These are phyloP conservation scores for Fusarium gaditjirri DNA, from an alignment of 2,329 filamentous ascomycete species.

Conservation along the genomic window DNA sequence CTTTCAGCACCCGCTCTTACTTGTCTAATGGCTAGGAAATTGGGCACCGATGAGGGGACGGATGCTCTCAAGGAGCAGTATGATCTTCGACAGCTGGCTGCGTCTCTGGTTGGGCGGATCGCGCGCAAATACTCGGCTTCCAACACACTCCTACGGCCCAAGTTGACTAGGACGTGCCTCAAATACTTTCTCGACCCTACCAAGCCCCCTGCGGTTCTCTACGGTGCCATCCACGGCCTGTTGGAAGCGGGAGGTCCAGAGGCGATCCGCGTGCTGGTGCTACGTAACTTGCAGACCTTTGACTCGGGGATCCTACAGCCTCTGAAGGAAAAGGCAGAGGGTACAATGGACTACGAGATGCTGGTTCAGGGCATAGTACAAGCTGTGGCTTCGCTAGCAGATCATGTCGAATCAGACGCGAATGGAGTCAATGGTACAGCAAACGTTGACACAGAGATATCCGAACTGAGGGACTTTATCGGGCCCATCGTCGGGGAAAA, in stretches of 20 bases:
- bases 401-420: constrained; percentile 47
- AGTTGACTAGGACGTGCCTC: constrained; percentile 91
- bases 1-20: constrained; percentile 91
- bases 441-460: constrained; percentile 50
- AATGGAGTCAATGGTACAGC: constrained; percentile 55
- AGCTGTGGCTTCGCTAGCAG: constrained; percentile 59
- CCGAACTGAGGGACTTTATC: constrained; percentile 64
- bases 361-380: constrained; percentile 67
- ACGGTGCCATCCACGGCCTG: constrained; percentile 86
- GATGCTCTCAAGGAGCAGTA: constrained; percentile 74
- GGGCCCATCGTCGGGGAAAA: constrained; percentile 64
- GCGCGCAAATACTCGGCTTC: constrained; percentile 82
- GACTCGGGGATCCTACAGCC: constrained; percentile 65
- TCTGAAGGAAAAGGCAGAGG: constrained; percentile 62
- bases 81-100: constrained; percentile 83
- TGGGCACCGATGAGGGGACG: constrained; percentile 69
- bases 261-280: constrained; percentile 65
- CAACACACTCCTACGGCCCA: constrained; percentile 84
- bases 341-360: constrained; percentile 64
- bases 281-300: constrained; percentile 66
- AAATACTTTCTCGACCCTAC: constrained; percentile 91
- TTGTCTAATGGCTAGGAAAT: constrained; percentile 81
- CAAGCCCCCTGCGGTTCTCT: constrained; percentile 85
- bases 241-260: constrained; percentile 77
- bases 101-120: constrained; percentile 82